Evolutionary conservation across 768 basidiomycete genomes (phyloP), one percentile per base, ranked within the genome.

Genomic region (Thelephora aurantiotincta): DNA sequence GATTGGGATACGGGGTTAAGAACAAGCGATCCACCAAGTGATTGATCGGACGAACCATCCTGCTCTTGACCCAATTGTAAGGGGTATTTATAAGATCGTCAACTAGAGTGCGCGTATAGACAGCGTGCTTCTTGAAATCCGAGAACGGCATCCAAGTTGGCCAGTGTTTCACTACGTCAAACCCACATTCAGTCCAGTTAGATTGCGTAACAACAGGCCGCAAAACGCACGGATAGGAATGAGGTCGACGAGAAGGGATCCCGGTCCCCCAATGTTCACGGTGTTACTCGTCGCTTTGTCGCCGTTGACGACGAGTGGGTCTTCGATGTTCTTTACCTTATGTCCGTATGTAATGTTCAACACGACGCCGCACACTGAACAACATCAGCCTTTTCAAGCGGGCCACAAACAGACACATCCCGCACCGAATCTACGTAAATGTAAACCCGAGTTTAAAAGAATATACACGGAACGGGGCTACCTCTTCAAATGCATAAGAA

Each of bases 271-370:
- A 19, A 52, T 47, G 7, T 44, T 48, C 5, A 58, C 52, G 5
- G 56, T 57, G 33, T 52, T 57, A 5, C 30, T 48, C 11, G 54
- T 55, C 1, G 62, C 54, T 13, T 55, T 43, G 30, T 61, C 62
- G 22, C 57, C 61, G 33, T 60, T 43, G 14, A 53, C 45, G n/a
- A 64, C 55, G 50, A 56, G 60, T 16, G 54, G 37, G 50, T 65
- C 64, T 14, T 65, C 55, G 11, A 54, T 35, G n/a, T 59, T 59
- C 14, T 46, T 38, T 19, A 64, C 57, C 3, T 53, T 55, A 47
- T 63, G 59, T 1, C 63, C 64, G 41, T 66, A 66, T 6, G 61
- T 52, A 19, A 62, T 57, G 13, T 61, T 58, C 51, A 64, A 52
- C 47, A 65, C 59, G 4, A 54, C 52, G 9, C 58, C 61, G 3